Percentiles rank a stretch among this genome's conserved stretches.
Evolutionary conservation across 257 asterid genomes (phyloP).

Genomic region (Lavandula angustifolia): DNA sequence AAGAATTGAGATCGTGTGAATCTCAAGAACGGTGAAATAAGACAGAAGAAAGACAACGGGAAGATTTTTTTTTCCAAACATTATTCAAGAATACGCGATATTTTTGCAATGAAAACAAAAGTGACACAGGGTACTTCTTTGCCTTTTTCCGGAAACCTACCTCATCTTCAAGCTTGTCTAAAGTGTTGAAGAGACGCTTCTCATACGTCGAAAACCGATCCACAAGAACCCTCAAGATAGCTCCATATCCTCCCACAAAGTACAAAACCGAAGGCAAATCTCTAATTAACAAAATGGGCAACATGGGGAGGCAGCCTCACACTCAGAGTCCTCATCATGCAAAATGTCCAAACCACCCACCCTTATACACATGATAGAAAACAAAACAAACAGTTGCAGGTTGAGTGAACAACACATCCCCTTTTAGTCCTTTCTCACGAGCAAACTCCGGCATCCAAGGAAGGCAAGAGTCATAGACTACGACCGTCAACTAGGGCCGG

Average conservation of each 20-base stretch:
- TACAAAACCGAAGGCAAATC: conserved; percentile 48
- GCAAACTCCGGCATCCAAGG: conserved; percentile 47
- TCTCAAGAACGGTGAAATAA: too few species aligned
- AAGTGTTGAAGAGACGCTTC: conserved; percentile 59
- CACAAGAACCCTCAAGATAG: conserved; percentile 25
- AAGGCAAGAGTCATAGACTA: conserved; percentile 36
- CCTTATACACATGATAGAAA: conserved; percentile 39
- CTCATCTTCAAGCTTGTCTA: conserved; percentile 58
- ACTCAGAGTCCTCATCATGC: background rate
- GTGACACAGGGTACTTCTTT: too few species aligned
- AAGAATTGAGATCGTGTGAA: too few species aligned
- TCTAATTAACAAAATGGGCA: conserved; percentile 34
- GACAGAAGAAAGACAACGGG: too few species aligned
- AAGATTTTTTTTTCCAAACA: too few species aligned
- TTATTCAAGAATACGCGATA: too few species aligned
- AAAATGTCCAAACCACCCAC: conserved; percentile 35
- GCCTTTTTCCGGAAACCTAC: background rate
- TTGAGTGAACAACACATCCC: conserved; percentile 45
- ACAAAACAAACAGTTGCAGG: conserved; percentile 34
- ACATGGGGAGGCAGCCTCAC: conserved; percentile 33
- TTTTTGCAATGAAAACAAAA: too few species aligned
- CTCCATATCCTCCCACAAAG: conserved; percentile 21
- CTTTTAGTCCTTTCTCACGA: conserved; percentile 41
- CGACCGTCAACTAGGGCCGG: background rate
- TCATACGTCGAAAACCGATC: conserved; percentile 36